phyloP scores from a whole-genome alignment of 2,329 filamentous ascomycete genomes.

The Sporothrix brasiliensis region DNA sequence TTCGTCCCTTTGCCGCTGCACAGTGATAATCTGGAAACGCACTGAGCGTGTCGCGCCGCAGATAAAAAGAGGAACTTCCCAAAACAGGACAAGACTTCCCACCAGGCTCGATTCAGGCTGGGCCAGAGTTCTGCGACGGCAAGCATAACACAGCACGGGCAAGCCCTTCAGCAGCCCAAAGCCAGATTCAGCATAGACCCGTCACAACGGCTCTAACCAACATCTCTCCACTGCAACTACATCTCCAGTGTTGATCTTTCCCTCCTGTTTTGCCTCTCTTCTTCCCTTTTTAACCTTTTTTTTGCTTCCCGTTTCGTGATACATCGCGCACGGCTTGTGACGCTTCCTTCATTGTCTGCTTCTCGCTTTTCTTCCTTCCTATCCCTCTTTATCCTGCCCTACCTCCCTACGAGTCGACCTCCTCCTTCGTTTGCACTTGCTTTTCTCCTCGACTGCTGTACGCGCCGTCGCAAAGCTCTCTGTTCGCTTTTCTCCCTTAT shows the following conservation, averaged over 20 bases:
- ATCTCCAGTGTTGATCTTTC: constrained; percentile 25
- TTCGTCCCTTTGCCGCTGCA: constrained; percentile 4
- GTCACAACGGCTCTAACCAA: constrained; percentile 67
- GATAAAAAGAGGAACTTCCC: constrained; percentile 31
- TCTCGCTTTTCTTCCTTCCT: background rate
- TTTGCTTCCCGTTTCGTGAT: constrained; percentile 50
- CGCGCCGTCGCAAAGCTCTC: constrained; percentile 11
- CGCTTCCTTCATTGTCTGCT: background rate
- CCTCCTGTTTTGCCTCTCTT: constrained; percentile 18
- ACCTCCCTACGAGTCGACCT: background rate
- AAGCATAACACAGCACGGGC: constrained; percentile 44
- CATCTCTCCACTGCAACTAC: constrained; percentile 58
- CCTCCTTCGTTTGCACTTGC: background rate
- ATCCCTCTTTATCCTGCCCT: background rate
- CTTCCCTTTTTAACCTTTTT: constrained; percentile 20
- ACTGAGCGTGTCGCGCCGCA: constrained; percentile 30
- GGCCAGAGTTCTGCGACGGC: constrained; percentile 59
- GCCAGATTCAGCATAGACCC: constrained; percentile 67
- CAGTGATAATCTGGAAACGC: constrained; percentile 16
- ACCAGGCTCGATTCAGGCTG: constrained; percentile 54
- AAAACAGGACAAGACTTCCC: constrained; percentile 40
- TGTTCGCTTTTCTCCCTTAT: background rate
- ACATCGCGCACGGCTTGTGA: constrained; percentile 38
- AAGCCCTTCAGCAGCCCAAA: constrained; percentile 58
- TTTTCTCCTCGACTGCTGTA: background rate